A percentile compares a stretch with the other conserved stretches of the same genome.
Conservation (phyloP, 1,284 basidiomycete species). For the Puccinia hordei region DNA sequence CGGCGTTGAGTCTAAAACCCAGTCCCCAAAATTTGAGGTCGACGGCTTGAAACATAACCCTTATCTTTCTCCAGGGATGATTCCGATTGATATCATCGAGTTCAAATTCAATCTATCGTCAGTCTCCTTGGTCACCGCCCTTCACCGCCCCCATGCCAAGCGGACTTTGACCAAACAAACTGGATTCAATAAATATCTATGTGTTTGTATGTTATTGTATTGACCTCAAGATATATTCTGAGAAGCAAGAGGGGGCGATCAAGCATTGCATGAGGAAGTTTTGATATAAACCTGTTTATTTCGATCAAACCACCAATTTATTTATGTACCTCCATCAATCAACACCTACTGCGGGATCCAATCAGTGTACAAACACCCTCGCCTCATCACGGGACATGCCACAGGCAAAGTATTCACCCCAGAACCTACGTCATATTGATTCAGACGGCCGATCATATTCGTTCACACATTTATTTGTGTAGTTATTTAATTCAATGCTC, state of each 20-base stretch:
- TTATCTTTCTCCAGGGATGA: background rate
- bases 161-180: background rate
- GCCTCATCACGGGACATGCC: no score
- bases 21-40: background rate
- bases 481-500: no score
- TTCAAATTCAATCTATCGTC: background rate
- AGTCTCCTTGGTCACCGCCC: conserved; percentile 1
- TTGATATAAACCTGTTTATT: background rate
- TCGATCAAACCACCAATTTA: background rate
- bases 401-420: no score
- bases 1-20: background rate
- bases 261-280: background rate
- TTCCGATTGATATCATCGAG: background rate
- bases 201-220: background rate
- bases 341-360: no score
- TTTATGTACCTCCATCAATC: no score
- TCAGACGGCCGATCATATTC: no score
- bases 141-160: background rate
- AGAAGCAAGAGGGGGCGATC: background rate
- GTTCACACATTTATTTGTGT: no score
- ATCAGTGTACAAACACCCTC: background rate
- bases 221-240: background rate
- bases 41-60: background rate
- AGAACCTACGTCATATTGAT: no score
- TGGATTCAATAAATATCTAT: background rate